Conservation (phyloP, 2,329 filamentous ascomycete species). For the Corinectria fuckeliana region DNA sequence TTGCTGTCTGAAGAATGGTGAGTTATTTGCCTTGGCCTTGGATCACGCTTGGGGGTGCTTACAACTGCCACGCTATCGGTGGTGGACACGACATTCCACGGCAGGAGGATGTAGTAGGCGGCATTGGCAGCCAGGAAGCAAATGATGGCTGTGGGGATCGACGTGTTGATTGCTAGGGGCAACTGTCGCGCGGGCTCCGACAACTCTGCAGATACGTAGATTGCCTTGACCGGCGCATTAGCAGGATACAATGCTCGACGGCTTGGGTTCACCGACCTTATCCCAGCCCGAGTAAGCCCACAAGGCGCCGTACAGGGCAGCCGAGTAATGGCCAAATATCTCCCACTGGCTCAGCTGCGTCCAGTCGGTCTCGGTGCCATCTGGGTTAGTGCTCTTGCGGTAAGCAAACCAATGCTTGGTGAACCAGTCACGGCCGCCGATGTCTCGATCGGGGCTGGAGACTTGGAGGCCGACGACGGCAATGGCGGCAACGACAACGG, state of each 20-base stretch:
- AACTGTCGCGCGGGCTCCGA: slow-evolving; percentile 59
- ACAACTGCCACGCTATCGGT: slow-evolving; percentile 70
- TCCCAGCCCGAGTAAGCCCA: slow-evolving; percentile 74
- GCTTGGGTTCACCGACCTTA: slow-evolving; percentile 52
- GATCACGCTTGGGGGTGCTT: slow-evolving; percentile 34
- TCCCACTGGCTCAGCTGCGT: slow-evolving; percentile 59
- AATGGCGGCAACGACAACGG: slow-evolving; percentile 56
- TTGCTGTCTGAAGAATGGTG: slow-evolving; percentile 53
- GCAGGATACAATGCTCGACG: background rate
- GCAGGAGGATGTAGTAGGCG: slow-evolving; percentile 67
- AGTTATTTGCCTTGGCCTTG: background rate
- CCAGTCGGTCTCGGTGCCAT: slow-evolving; percentile 59
- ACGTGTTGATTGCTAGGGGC: slow-evolving; percentile 66
- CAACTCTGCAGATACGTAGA: slow-evolving; percentile 62
- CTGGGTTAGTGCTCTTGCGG: slow-evolving; percentile 56
- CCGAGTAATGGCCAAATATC: slow-evolving; percentile 63
- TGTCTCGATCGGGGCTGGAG: slow-evolving; percentile 43
- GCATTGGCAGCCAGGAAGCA: slow-evolving; percentile 67
- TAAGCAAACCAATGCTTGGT: slow-evolving; percentile 61
- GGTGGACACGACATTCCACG: slow-evolving; percentile 63
- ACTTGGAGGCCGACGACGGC: slow-evolving; percentile 53
- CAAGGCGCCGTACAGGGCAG: slow-evolving; percentile 66
- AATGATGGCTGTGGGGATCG: slow-evolving; percentile 63
- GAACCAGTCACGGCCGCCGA: slow-evolving; percentile 59
- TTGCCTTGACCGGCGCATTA: slow-evolving; percentile 47